Base-by-base conservation (phyloP, 352 stramenopile genomes). In the Phytophthora pini region DNA sequence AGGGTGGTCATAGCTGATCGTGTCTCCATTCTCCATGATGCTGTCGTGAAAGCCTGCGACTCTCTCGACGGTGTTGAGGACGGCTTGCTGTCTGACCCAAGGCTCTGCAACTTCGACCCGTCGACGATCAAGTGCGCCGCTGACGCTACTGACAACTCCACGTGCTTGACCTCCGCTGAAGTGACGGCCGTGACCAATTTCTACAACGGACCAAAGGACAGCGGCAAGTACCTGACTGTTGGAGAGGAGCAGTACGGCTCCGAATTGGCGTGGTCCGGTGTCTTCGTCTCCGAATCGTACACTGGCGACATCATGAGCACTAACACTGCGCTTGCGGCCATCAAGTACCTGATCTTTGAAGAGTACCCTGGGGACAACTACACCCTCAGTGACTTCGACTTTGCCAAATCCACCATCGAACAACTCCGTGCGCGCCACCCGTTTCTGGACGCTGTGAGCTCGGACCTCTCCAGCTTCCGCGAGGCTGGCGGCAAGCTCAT, bases 301-400 rank as follows among this genome's bases (percentile, higher is more conserved):
- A 70, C 32, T 0, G 66, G 56, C 11, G 34, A 53, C 3, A 60
- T 75, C 17, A 74, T 71, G 52, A 81, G 76, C 39, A 68, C 70
- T 20, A 63, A 52, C 27, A 72, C 63, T 11, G 72, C 72, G 22
- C 63, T 83, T 10, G 55, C 75, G 31, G 70, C 72, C 11, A 73
- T 84, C 26, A 71, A 70, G 39, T 84, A 84, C 44, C 39, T 81
- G 22, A 71, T 76, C 22, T 80, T 84, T 48, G 70, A 79, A 47
- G 55, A 79, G 1, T 56, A 69, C 9, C 76, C 70, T 4, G 58
- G 58, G 7, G 56, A 67, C 38, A 80, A 79, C 61, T 84, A 81
- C 65, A 77, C 72, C 9, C 49, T 84, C n/a, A 56, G 22, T 5
- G 70, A 84, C 22, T 74, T 84, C 13, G 58, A 71, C 1, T 84